Conservation (phyloP, 83 land plant genomes). For the Diphasiastrum complanatum region DNA sequence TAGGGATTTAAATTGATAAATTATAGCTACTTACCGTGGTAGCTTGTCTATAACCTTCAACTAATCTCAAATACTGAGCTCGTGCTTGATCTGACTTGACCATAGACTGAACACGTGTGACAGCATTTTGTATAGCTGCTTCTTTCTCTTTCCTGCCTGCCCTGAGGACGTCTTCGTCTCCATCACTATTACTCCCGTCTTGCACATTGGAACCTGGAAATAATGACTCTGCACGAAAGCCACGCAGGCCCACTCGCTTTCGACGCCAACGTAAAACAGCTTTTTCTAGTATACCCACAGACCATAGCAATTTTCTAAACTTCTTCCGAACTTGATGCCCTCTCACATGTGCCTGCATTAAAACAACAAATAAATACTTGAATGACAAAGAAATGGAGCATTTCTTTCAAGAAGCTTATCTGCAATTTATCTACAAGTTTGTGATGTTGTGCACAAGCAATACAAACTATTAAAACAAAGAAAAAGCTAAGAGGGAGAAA, state of each 20-base stretch:
- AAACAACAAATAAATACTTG: neutral
- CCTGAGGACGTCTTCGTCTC: slow-evolving; percentile 66
- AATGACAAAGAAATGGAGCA: no score
- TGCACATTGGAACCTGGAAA: slow-evolving; percentile 28
- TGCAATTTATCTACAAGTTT: no score
- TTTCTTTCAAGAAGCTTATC: no score
- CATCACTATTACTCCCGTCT: no score
- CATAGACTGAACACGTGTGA: slow-evolving; percentile 72
- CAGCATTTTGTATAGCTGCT: slow-evolving; percentile 59
- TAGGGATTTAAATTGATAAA: no score
- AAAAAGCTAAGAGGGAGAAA: no score
- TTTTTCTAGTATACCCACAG: slow-evolving; percentile 78
- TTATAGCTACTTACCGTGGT: no score
- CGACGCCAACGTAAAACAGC: slow-evolving; percentile 85
- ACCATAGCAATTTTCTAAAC: slow-evolving; percentile 68
- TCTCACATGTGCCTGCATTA: slow-evolving; percentile 76
- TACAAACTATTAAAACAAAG: no score
- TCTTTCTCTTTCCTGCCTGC: slow-evolving; percentile 70
- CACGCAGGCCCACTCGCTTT: slow-evolving; percentile 80
- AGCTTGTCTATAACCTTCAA: slow-evolving; percentile 53
- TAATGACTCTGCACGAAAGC: slow-evolving; percentile 41
- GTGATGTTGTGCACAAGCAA: no score
- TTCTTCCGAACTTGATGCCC: slow-evolving; percentile 85
- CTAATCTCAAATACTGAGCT: slow-evolving; percentile 70
- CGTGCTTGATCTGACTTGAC: slow-evolving; percentile 70